Evolutionary conservation across 2,329 filamentous ascomycete genomes (phyloP), one percentile per base, ranked within the genome.

Genomic region (Aspergillus tubingensis): DNA sequence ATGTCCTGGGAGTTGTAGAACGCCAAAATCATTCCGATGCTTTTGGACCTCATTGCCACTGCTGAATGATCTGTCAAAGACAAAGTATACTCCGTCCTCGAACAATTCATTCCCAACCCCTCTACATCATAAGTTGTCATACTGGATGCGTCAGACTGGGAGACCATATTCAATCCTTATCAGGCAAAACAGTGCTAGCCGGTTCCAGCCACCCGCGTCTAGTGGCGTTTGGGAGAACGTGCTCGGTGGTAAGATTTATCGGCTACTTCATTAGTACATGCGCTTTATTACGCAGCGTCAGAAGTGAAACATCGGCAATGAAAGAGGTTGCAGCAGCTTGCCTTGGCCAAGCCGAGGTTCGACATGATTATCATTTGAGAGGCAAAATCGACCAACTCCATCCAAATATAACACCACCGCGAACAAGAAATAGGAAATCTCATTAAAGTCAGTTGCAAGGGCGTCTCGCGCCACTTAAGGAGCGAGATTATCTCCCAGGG

Each of bases 221-320:
- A 58, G 55, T 61, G 59, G 60, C 57, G 57, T 43, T 41, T 3
- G n/a, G 57, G 23, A 48, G 57, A 59, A 62, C 60, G 60, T 62
- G 59, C 41, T 56, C 43, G 56, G 17, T 50, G 25, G 54, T 39
- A 39, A 32, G 19, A 52, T 39, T 36, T 13, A 44, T 57, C 44
- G 27, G 39, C 39, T 43, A 41, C 43, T 4, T 50, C 23, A 23
- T n/a, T 19, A 19, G 30, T 58, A 58, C 39, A 43, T n/a, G 56
- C 32, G 48, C 25, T 50, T 50, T 32, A 52, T 52, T 58, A 58
- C 56, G 19, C 4, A 32, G 56, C 10, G 38, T 36, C 23, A 52
- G 39, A 48, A 21, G 41, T 57, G 48, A 51, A 44, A 36, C 43
- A 36, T 21, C 27, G 30, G 21, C 43, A 23, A 55, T 55, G 15